Conservation (phyloP, 805 yeast genomes). For the Yarrowia sp. region DNA sequence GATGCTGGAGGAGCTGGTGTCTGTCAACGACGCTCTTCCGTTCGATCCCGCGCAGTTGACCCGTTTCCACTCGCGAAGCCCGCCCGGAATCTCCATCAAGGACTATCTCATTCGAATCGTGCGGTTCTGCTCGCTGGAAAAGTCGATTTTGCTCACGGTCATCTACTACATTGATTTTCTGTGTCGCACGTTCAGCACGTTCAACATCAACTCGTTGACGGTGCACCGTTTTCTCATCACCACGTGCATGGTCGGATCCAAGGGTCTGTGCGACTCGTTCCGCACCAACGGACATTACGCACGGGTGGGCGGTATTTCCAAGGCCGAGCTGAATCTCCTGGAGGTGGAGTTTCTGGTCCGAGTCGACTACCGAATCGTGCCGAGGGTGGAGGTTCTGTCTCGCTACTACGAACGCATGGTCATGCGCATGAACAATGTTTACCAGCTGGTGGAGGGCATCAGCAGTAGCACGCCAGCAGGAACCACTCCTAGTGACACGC, state of each 20-base stretch:
- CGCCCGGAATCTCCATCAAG: conserved; percentile 83
- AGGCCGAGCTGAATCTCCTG: conserved; percentile 80
- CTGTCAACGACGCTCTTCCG: conserved; percentile 68
- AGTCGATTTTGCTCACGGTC: conserved; percentile 78
- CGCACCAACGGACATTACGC: conserved; percentile 95
- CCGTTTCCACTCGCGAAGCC: conserved; percentile 90
- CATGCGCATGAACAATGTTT: conserved; percentile 44
- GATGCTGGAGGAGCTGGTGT: conserved; percentile 78
- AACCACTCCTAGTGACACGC: conserved; percentile 6
- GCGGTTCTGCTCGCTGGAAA: conserved; percentile 84
- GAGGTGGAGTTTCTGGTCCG: conserved; percentile 86
- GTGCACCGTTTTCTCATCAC: conserved; percentile 91
- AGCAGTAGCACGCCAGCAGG: conserved; percentile 10
- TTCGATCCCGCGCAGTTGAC: conserved; percentile 60
- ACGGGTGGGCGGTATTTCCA: conserved; percentile 91
- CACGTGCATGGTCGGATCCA: conserved; percentile 88
- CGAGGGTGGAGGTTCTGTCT: conserved; percentile 50
- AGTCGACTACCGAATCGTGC: conserved; percentile 79
- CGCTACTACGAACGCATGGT: conserved; percentile 51
- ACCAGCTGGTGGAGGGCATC: conserved; percentile 42
- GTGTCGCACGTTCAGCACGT: conserved; percentile 75
- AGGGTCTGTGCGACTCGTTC: conserved; percentile 91
- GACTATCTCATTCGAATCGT: conserved; percentile 79
- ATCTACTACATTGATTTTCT: conserved; percentile 91
- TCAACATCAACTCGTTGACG: conserved; percentile 87